Conservation (phyloP, 305 asterid genomes). For the Solanum hybrid region DNA sequence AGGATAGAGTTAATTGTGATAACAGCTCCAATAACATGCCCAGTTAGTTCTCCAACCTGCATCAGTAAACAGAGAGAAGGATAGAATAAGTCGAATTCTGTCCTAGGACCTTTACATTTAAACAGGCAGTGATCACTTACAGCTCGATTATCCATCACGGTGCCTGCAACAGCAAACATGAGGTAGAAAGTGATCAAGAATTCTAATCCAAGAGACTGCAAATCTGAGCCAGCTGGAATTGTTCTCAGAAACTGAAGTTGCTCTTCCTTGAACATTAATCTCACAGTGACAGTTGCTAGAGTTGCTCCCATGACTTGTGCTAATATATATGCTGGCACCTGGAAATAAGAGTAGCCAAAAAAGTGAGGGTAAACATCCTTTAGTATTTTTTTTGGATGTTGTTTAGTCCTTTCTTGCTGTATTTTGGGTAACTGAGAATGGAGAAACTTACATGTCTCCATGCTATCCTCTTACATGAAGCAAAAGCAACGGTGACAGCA, state of each 20-base stretch:
- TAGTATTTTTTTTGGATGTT: neutral
- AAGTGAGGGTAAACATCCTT: neutral
- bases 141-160: slow-evolving; percentile 28
- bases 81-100: neutral
- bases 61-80: neutral
- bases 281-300: slow-evolving; percentile 39
- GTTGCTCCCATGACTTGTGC: slow-evolving; percentile 35
- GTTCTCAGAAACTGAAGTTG: slow-evolving; percentile 29
- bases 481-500: slow-evolving; percentile 23
- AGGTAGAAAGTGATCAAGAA: slow-evolving; percentile 30
- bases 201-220: slow-evolving; percentile 28
- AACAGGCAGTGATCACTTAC: slow-evolving; percentile 13
- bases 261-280: slow-evolving; percentile 25
- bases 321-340: slow-evolving; percentile 43
- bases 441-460: slow-evolving; percentile 16
- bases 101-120: neutral
- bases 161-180: slow-evolving; percentile 41
- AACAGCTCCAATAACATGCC: slow-evolving; percentile 15
- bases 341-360: neutral
- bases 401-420: neutral
- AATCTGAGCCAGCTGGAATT: slow-evolving; percentile 27
- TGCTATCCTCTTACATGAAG: slow-evolving; percentile 15
- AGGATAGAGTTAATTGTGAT: slow-evolving; percentile 11
- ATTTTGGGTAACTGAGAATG: neutral
- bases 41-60: slow-evolving; percentile 14